Evolutionary conservation across 352 stramenopile species (phyloP).

Genomic region (Phytophthora tentaculata): DNA sequence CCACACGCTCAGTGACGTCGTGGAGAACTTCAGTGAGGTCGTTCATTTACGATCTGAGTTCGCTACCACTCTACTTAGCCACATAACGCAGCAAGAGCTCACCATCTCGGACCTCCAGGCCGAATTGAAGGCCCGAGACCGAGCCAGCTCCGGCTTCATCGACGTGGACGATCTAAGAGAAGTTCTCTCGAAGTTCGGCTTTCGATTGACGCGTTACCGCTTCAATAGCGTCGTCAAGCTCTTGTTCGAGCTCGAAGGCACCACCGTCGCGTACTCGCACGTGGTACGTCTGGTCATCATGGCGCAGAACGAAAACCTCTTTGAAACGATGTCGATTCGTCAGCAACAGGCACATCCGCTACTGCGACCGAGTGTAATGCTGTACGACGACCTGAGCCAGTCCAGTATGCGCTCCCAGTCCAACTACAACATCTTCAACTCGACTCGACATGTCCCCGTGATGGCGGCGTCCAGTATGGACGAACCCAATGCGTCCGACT

Average conservation of each 20-base stretch:
- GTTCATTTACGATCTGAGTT: conserved; percentile 60
- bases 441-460: conserved; percentile 15
- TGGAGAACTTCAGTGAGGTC: conserved; percentile 66
- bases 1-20: conserved; percentile 54
- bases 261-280: conserved; percentile 46
- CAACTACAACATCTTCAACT: conserved; percentile 40
- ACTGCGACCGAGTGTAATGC: conserved; percentile 26
- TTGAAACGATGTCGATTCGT: conserved; percentile 3
- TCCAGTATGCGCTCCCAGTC: conserved; percentile 34
- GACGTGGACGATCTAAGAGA: conserved; percentile 51
- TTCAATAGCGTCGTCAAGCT: conserved; percentile 72
- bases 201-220: conserved; percentile 56
- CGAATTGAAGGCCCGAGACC: conserved; percentile 39
- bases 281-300: conserved; percentile 49
- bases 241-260: conserved; percentile 49
- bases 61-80: conserved; percentile 32
- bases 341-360: conserved; percentile 26
- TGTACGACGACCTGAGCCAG: conserved; percentile 27
- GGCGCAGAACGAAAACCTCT: conserved; percentile 28
- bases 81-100: conserved; percentile 28
- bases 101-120: conserved; percentile 42
- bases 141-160: conserved; percentile 32
- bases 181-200: conserved; percentile 50
- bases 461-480: conserved; percentile 4
- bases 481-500: conserved; percentile 11